phyloP scores from a whole-genome alignment of 2,329 filamentous ascomycete genomes.

The Trichoderma pleuroti region DNA sequence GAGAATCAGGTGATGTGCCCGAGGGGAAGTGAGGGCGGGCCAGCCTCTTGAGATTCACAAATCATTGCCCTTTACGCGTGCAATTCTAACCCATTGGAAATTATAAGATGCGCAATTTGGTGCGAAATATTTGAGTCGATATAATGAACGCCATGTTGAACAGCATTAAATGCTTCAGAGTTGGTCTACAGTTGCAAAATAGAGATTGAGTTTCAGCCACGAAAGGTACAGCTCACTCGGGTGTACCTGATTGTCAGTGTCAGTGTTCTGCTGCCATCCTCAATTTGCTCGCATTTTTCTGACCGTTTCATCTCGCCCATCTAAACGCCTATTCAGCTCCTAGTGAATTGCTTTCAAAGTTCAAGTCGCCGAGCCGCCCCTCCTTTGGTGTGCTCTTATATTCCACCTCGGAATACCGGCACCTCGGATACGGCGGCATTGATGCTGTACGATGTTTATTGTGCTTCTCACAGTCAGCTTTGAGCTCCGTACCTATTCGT shows the following conservation, averaged over 20 bases:
- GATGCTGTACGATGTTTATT: not conserved
- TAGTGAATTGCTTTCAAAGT: not conserved
- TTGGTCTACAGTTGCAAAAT: not conserved
- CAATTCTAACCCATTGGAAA: not conserved
- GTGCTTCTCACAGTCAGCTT: not conserved
- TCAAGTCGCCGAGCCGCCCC: not conserved
- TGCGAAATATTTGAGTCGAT: not conserved
- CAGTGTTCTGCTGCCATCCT: not conserved
- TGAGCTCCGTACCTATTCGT: not conserved
- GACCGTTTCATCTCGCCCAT: not conserved
- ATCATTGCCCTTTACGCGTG: not conserved
- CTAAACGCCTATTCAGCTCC: not conserved
- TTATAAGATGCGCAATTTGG: not conserved
- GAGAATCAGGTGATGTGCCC: not conserved
- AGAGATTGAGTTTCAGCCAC: not conserved
- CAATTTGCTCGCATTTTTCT: not conserved
- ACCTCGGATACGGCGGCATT: conserved; percentile 9
- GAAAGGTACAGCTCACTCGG: not conserved
- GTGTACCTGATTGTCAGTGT: not conserved
- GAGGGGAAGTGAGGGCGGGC: not conserved
- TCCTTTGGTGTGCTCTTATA: not conserved
- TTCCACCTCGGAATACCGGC: not conserved
- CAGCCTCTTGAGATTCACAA: not conserved
- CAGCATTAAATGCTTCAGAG: not conserved
- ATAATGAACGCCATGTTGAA: not conserved